phyloP scores from a whole-genome alignment of 192 early-diverging fungal species.

The Funneliformis geosporum region DNA sequence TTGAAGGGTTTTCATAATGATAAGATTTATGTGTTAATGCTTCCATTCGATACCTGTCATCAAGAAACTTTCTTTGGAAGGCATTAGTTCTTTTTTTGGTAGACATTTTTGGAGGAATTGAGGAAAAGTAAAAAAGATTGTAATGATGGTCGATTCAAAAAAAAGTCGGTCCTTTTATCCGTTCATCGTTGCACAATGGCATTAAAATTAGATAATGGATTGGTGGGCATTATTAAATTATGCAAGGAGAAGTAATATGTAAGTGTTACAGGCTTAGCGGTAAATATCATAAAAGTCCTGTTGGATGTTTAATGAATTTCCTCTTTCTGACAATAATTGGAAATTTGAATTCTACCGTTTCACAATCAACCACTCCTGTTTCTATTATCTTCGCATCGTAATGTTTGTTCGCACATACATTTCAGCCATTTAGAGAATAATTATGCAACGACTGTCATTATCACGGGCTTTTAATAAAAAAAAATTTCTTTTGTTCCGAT shows the following conservation, averaged over 20 bases:
- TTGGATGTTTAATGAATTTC: background rate
- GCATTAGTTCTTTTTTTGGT: background rate
- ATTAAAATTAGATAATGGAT: background rate
- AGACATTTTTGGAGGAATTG: background rate
- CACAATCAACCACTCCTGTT: no score
- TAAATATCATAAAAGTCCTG: background rate
- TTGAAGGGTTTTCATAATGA: slow-evolving; percentile 34
- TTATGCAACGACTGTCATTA: background rate
- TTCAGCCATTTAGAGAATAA: background rate
- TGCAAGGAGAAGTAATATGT: background rate
- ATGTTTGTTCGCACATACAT: background rate
- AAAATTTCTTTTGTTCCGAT: background rate
- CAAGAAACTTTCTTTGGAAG: background rate
- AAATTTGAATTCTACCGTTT: background rate
- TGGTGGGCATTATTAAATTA: background rate
- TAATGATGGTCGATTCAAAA: background rate
- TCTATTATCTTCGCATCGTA: background rate
- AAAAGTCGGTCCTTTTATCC: background rate
- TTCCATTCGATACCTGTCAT: slow-evolving; percentile 17
- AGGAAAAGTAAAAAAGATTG: background rate
- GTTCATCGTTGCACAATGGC: background rate
- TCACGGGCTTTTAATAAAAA: background rate
- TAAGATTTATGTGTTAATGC: slow-evolving; percentile 32
- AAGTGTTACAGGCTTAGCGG: background rate
- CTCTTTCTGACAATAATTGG: background rate